Conservation (phyloP, 2,329 filamentous ascomycete species). For the Colletotrichum eleusines region DNA sequence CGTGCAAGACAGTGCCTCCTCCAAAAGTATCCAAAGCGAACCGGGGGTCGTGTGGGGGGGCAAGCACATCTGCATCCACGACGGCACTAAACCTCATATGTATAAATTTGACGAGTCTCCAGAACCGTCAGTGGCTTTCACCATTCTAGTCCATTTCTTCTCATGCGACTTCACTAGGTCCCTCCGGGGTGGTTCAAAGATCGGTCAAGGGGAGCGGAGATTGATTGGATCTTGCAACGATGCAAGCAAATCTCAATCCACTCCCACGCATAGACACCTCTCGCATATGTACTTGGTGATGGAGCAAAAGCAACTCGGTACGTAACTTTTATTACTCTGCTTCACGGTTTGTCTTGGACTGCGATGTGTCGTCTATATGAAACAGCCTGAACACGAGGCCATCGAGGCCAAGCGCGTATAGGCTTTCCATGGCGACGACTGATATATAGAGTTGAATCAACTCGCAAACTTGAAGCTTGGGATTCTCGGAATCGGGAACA, state of each 20-base stretch:
- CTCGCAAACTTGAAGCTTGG: neutral
- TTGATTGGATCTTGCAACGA: neutral
- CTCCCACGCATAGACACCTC: neutral
- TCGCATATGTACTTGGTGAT: neutral
- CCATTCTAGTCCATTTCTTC: slow-evolving; percentile 16
- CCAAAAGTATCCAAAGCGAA: neutral
- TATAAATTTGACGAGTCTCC: slow-evolving; percentile 54
- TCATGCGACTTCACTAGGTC: neutral
- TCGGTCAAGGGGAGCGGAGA: neutral
- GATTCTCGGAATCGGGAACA: neutral
- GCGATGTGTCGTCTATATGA: neutral
- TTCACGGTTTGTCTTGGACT: neutral
- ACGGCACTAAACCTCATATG: slow-evolving; percentile 53
- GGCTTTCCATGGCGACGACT: neutral
- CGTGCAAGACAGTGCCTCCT: neutral
- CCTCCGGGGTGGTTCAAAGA: neutral
- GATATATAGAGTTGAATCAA: neutral
- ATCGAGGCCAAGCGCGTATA: neutral
- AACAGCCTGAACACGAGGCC: neutral
- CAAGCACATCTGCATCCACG: neutral
- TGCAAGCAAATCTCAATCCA: neutral
- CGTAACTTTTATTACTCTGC: neutral
- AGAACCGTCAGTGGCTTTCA: slow-evolving; percentile 9
- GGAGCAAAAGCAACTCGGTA: neutral
- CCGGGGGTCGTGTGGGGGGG: neutral